Evolutionary conservation across 257 asterid species (phyloP), one percentile per base, ranked within the genome.

Genomic region (Buddleja alternifolia): DNA sequence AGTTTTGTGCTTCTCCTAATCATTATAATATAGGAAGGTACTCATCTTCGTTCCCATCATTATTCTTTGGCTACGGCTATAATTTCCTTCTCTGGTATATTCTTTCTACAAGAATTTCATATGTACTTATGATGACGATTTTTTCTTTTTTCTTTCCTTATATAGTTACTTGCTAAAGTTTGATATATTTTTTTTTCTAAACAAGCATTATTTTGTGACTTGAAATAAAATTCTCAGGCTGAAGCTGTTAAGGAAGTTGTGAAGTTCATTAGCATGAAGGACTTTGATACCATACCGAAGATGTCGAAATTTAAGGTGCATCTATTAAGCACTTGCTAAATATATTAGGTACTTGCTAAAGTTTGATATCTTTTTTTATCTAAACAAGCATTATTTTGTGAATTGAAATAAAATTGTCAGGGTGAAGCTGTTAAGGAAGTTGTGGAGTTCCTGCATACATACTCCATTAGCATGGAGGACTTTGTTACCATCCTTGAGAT

Each of bases 351-450:
- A n/a, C n/a, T n/a, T n/a, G n/a, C n/a, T n/a, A n/a, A n/a, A n/a
- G n/a, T n/a, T n/a, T 20, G 39, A 10, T 51, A 45, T 55, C 6
- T 59, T 34, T 41, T 11, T 47, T 61, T n/a, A n/a, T 37, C 14
- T 56, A 46, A 73, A 57, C 64, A 20, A 32, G 69, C 46, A 40
- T 68, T 51, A 48, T 63, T 75, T 62, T 60, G 25, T 45, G 70
- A 48, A 75, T 19, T 54, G 70, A 48, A 75, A 23, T 54, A 52
- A 32, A n/a, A 73, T 69, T 63, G 42, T 63, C 81, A 93, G 98
- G 99, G 90, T 83, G 96, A 90, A 77, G 97, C 97, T 52, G 97
- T 87, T 63, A 88, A 88, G 75, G 81, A 54, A 58, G 99, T 89
- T 53, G 86, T 94, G 41, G 82, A 86, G 72, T 91, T 94, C 78